A percentile compares a stretch with the other conserved stretches of the same genome.
These are phyloP conservation scores for Claviceps pazoutovae DNA, from an alignment of 2,329 filamentous ascomycete species.

Conservation along the genomic window DNA sequence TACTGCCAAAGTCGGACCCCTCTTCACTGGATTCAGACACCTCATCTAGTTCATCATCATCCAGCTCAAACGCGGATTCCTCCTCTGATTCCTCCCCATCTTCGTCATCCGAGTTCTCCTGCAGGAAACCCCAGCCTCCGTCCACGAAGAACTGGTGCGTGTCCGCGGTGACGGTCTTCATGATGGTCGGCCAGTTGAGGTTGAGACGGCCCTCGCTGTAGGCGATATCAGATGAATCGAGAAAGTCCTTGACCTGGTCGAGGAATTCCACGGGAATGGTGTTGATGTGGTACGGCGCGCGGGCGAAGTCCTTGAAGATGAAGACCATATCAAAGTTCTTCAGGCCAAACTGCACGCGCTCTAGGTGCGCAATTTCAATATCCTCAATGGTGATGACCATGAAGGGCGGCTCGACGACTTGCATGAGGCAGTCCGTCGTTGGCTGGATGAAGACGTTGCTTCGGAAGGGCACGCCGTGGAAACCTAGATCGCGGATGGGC, in stretches of 20 bases:
- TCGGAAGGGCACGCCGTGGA: constrained; percentile 90
- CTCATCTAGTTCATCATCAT: constrained; percentile 73
- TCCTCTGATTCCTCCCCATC: constrained; percentile 69
- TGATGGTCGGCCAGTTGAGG: constrained; percentile 96
- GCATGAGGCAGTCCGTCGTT: constrained; percentile 91
- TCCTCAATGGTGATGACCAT: constrained; percentile 91
- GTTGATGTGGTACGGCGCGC: constrained; percentile 88
- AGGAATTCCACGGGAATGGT: constrained; percentile 93
- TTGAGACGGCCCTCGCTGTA: constrained; percentile 92
- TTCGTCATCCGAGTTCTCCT: constrained; percentile 76
- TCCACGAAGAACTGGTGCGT: constrained; percentile 91
- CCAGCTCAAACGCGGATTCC: constrained; percentile 85
- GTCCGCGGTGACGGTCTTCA: constrained; percentile 95
- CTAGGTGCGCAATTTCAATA: constrained; percentile 89
- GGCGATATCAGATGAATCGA: constrained; percentile 89
- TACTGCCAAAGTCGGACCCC: constrained; percentile 86
- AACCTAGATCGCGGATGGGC: constrained; percentile 89
- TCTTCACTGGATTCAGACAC: constrained; percentile 65
- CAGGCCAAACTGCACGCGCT: constrained; percentile 89
- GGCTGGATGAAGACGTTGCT: constrained; percentile 94
- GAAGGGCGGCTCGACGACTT: constrained; percentile 93
- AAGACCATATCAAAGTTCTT: constrained; percentile 99
- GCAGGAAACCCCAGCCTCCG: constrained; percentile 88
- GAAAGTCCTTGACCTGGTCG: constrained; percentile 93
- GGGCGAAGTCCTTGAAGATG: constrained; percentile 92